Percentiles rank a stretch among this genome's conserved stretches.
These are phyloP conservation scores for Panicum miliaceum DNA, from an alignment of 176 grass and related monocot species.

Conservation along the genomic window DNA sequence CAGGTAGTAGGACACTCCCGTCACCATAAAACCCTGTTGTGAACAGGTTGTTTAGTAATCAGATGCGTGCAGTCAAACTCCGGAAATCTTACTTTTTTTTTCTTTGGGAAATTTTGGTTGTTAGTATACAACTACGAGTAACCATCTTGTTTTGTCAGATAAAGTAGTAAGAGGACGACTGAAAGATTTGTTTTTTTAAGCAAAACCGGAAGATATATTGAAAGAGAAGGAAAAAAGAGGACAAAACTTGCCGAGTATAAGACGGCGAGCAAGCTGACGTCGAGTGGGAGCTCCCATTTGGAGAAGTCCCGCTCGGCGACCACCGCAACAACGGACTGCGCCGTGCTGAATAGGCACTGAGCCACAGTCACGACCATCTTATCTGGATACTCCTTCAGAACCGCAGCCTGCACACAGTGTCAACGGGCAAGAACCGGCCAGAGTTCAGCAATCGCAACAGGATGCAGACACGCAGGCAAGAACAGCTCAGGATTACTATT, in stretches of 20 bases:
- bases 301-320: conserved; percentile 34
- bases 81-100: too few relatives aligned
- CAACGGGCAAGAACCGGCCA: neutral
- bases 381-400: neutral
- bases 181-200: too few relatives aligned
- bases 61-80: too few relatives aligned
- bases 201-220: neutral
- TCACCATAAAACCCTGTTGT: conserved; percentile 9
- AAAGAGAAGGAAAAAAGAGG: neutral
- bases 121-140: too few relatives aligned
- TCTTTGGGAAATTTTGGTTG: too few relatives aligned
- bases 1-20: conserved; percentile 37
- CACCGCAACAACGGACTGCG: conserved; percentile 40
- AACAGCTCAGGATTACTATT: neutral
- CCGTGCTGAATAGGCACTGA: conserved; percentile 48
- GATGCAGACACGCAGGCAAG: neutral
- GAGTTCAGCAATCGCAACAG: neutral
- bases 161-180: too few relatives aligned
- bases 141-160: too few relatives aligned
- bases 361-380: conserved; percentile 52
- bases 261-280: neutral
- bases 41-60: neutral
- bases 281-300: conserved; percentile 43
- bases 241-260: neutral
- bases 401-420: neutral